These are phyloP conservation scores for Talaromyces stipitatus DNA, from an alignment of 495 filamentous ascomycete genomes.

Conservation along the genomic window DNA sequence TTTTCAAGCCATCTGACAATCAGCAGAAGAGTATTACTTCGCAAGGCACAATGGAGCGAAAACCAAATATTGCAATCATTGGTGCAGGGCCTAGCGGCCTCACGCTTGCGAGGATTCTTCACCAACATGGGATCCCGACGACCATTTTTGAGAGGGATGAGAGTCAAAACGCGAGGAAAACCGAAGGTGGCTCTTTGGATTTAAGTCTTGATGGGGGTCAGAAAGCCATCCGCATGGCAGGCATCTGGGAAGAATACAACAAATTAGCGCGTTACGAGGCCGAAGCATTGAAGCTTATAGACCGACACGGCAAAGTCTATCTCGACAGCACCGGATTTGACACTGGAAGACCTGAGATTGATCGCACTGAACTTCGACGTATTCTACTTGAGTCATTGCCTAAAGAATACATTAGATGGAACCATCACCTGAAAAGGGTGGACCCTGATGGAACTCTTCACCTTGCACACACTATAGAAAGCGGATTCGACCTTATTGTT, in stretches of 20 bases:
- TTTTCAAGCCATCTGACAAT: too few relatives aligned
- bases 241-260: constrained; percentile 40
- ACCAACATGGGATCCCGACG: constrained; percentile 31
- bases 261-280: constrained; percentile 28
- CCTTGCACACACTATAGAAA: constrained; percentile 13
- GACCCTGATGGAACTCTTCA: constrained; percentile 12
- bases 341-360: constrained; percentile 21
- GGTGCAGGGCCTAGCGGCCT: constrained; percentile 52
- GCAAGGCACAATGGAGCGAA: background rate
- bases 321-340: constrained; percentile 4
- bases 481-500: constrained; percentile 42
- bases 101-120: constrained; percentile 48
- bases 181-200: constrained; percentile 50
- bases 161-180: constrained; percentile 7
- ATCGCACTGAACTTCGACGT: constrained; percentile 16
- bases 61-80: constrained; percentile 34
- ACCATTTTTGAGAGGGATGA: constrained; percentile 47
- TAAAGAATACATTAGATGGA: constrained; percentile 16
- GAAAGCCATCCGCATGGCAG: constrained; percentile 40
- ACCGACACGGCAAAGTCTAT: constrained; percentile 22
- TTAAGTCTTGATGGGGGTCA: constrained; percentile 45
- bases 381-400: constrained; percentile 22
- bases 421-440: constrained; percentile 13
- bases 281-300: constrained; percentile 26
- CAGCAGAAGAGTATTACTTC: too few relatives aligned